Evolutionary conservation across 306 rosid species (phyloP).

Genomic region (Vigna angularis): DNA sequence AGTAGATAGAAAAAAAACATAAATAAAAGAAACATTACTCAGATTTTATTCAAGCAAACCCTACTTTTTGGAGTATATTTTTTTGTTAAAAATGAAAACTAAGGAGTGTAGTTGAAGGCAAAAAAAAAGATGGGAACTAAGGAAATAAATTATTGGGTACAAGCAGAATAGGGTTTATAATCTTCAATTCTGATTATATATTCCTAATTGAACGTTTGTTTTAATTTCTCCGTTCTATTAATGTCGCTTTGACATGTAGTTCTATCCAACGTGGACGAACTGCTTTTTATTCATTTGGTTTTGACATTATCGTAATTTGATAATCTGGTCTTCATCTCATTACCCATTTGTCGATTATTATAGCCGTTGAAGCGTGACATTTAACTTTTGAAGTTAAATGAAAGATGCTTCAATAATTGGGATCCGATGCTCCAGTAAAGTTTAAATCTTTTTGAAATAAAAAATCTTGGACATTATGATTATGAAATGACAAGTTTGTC

Average conservation of each 20-base stretch:
- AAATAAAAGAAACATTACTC: not conserved
- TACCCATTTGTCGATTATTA: constrained; percentile 40
- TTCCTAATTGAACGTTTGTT: too few relatives aligned
- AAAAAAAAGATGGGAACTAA: not conserved
- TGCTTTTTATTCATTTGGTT: not conserved
- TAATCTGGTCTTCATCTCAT: constrained; percentile 44
- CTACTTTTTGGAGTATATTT: too few relatives aligned
- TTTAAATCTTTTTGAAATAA: not conserved
- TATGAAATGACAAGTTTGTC: constrained; percentile 41
- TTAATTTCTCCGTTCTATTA: not conserved
- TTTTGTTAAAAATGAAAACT: too few relatives aligned
- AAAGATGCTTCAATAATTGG: constrained; percentile 51
- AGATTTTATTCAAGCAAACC: not conserved
- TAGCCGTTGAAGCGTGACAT: constrained; percentile 39
- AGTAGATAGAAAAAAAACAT: not conserved
- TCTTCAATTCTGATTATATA: not conserved
- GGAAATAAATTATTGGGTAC: not conserved
- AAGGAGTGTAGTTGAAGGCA: not conserved
- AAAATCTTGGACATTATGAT: not conserved
- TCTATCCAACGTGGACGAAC: constrained; percentile 25
- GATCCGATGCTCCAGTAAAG: constrained; percentile 43
- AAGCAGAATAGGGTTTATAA: too few relatives aligned
- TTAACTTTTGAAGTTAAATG: constrained; percentile 34
- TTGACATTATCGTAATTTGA: constrained; percentile 39
- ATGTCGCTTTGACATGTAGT: constrained; percentile 5